Percentiles rank a stretch among this genome's conserved stretches.
Evolutionary conservation across 106 monocot species (phyloP).

Genomic region (Acorus calamus): DNA sequence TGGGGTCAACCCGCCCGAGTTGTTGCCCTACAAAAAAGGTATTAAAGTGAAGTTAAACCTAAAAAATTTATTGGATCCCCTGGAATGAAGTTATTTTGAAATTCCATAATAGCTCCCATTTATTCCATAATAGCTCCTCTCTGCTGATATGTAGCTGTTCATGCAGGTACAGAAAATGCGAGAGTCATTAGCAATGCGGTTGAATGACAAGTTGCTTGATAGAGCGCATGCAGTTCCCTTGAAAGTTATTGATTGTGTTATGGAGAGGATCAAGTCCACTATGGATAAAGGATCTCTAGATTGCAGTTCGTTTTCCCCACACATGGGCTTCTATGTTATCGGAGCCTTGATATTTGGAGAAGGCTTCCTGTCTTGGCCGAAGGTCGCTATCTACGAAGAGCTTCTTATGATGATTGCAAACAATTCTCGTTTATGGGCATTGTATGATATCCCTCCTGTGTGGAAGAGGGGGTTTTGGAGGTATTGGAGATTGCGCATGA

Average conservation of each 20-base stretch:
- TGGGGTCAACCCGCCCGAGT: too few species aligned
- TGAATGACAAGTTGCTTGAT: conserved; percentile 32
- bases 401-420: conserved; percentile 46
- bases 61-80: too few species aligned
- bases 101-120: too few species aligned
- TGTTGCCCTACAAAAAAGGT: too few species aligned
- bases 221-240: conserved; percentile 18
- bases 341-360: conserved; percentile 49
- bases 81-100: too few species aligned
- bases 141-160: too few species aligned
- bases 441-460: conserved; percentile 43
- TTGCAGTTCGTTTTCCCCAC: conserved; percentile 34
- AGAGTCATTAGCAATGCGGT: conserved; percentile 30
- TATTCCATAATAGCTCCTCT: too few species aligned
- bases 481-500: conserved; percentile 25
- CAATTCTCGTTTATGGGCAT: conserved; percentile 61
- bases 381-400: conserved; percentile 39
- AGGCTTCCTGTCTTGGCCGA: conserved; percentile 48
- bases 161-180: conserved; percentile 41
- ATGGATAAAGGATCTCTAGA: conserved; percentile 31
- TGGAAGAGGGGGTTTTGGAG: conserved; percentile 56
- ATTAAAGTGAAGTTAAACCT: too few species aligned
- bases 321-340: conserved; percentile 43
- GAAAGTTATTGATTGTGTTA: conserved; percentile 35
- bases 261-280: conserved; percentile 24